Base-by-base conservation (phyloP, 768 basidiomycete species). In the Lentinula guzmanii region DNA sequence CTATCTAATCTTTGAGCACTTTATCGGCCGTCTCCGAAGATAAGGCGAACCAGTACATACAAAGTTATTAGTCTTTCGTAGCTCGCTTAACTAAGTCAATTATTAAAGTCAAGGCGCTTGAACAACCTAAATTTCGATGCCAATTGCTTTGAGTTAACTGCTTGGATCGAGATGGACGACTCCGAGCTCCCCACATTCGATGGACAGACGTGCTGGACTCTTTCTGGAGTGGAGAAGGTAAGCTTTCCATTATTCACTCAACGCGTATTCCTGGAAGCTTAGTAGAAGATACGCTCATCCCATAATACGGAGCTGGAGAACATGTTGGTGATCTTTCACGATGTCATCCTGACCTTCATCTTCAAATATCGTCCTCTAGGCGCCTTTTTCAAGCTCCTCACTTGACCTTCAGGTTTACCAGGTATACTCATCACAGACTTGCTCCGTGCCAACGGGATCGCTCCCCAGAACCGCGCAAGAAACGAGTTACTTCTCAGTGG, bases 301-400 rank as follows among this genome's bases (percentile, higher is more conserved):
- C 53, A 6, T 37, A 55, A 55, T 9, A 21, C 18, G 4, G 10
- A n/a, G 6, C 4, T 57, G 16, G 31, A 16, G 24, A 42, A n/a
- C 18, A 7, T 52, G 21, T 52, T 16, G 51, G 21, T 24, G 51
- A 35, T 21, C 24, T 28, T 41, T 6, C 41, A 46, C 4, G 42
- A 35, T 35, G 6, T 16, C 11, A 34, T 58, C 28, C 24, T 46
- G 13, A 58, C 18, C 5, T 58, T 58, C 34, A 46, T 58, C 31
- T 58, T 46, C 24, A 58, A 46, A 58, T 58, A 58, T 46, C 56
- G 56, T 5, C 56, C 56, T 5, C 13, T 45, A 15, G 56, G 56
- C 41, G 18, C 11, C 43, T 10, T 28, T 28, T 28, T 7, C 24
- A 1, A 4, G 4, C 37, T 4, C 7, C 28, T 28, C 18, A 2